These are phyloP conservation scores for Stromatinia cepivora DNA, from an alignment of 2,329 filamentous ascomycete species.

Conservation along the genomic window DNA sequence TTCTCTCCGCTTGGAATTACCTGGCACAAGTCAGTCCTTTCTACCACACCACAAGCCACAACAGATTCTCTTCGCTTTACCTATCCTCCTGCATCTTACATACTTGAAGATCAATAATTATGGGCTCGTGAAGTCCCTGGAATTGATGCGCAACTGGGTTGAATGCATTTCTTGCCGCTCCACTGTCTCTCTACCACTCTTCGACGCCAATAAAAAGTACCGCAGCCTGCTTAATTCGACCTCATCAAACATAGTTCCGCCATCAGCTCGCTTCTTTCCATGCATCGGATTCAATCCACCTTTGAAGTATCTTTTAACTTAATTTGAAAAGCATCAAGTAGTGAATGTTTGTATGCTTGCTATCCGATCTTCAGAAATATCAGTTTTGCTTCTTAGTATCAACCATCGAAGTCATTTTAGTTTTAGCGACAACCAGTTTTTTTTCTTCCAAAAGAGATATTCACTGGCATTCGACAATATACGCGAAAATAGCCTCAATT, in stretches of 20 bases:
- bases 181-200: constrained; percentile 10
- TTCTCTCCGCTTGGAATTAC: constrained; percentile 37
- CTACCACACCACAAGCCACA: constrained; percentile 36
- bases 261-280: constrained; percentile 21
- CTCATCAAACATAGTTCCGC: constrained; percentile 1
- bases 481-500: constrained; percentile 33
- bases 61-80: constrained; percentile 32
- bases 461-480: constrained; percentile 20
- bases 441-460: constrained; percentile 20
- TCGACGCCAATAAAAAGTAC: constrained; percentile 24
- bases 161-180: constrained; percentile 21
- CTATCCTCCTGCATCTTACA: constrained; percentile 28
- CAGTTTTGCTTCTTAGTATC: not conserved
- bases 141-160: constrained; percentile 24
- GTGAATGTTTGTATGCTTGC: constrained; percentile 18
- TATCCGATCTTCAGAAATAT: not conserved
- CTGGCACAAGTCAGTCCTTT: constrained; percentile 29
- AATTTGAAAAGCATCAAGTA: constrained; percentile 18
- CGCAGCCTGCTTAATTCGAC: constrained; percentile 17
- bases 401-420: constrained; percentile 1
- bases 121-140: constrained; percentile 28
- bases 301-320: not conserved
- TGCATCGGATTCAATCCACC: constrained; percentile 15
- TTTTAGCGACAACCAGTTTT: not conserved
- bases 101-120: constrained; percentile 33